Evolutionary conservation across 495 filamentous ascomycete species (phyloP).

Genomic region (Xanthoparmelia taractica): DNA sequence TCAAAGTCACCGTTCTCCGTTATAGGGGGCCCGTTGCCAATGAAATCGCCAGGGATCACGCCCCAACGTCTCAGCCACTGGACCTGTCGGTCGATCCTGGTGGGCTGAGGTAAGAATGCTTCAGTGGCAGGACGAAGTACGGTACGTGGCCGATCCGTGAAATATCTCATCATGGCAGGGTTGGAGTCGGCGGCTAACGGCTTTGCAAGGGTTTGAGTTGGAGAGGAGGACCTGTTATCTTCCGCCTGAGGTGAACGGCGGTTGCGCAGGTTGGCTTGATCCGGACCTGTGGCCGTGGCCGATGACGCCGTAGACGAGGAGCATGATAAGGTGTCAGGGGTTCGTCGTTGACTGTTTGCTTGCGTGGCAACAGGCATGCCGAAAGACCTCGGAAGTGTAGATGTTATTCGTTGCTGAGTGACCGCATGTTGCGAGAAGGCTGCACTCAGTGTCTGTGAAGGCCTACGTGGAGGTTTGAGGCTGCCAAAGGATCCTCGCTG

Average conservation of each 20-base stretch:
- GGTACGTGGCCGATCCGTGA: slow-evolving; percentile 46
- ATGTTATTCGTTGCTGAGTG: slow-evolving; percentile 30
- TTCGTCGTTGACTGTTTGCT: slow-evolving; percentile 11
- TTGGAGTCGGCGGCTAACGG: slow-evolving; percentile 33
- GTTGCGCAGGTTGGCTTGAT: slow-evolving; percentile 22
- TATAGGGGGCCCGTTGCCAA: slow-evolving; percentile 68
- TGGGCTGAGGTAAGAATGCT: slow-evolving; percentile 58
- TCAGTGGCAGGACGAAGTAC: slow-evolving; percentile 44
- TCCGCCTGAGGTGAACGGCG: slow-evolving; percentile 15
- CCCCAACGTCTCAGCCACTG: slow-evolving; percentile 55
- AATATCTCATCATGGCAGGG: slow-evolving; percentile 43
- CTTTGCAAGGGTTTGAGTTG: slow-evolving; percentile 20
- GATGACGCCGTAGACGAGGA: slow-evolving; percentile 50
- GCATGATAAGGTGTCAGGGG: slow-evolving; percentile 32
- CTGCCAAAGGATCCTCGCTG: slow-evolving; percentile 17
- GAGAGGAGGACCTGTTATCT: slow-evolving; percentile 9
- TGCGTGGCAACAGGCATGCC: slow-evolving; percentile 15
- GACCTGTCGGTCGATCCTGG: slow-evolving; percentile 51
- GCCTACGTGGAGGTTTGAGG: slow-evolving; percentile 26
- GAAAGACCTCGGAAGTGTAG: slow-evolving; percentile 43
- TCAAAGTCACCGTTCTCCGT: slow-evolving; percentile 77
- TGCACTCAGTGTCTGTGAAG: slow-evolving; percentile 33
- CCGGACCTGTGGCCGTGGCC: slow-evolving; percentile 49
- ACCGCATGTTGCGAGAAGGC: slow-evolving; percentile 31
- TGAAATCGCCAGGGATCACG: slow-evolving; percentile 71